Conservation (phyloP, 345 rosid species). For the Carallia brachiata region DNA sequence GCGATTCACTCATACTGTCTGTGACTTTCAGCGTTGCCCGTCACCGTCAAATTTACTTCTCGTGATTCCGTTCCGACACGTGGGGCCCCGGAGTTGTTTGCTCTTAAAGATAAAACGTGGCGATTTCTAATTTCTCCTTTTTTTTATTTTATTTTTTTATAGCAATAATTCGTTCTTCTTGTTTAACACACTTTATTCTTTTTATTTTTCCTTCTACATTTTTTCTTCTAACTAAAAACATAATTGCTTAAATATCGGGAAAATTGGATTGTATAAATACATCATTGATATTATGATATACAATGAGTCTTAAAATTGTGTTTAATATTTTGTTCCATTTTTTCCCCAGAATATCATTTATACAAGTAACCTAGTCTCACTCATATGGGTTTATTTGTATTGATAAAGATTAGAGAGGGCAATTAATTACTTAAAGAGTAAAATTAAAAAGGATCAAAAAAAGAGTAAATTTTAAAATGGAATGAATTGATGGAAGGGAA, state of each 20-base stretch:
- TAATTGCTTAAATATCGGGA: no score
- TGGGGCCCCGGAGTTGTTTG: constrained; percentile 4
- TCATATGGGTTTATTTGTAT: no score
- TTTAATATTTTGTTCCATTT: no score
- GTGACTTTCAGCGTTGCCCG: constrained; percentile 15
- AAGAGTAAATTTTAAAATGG: no score
- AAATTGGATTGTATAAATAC: no score
- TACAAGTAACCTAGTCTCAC: not conserved
- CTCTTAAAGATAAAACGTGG: constrained; percentile 4
- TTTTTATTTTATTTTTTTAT: not conserved
- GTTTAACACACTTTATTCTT: not conserved
- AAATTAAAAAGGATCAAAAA: no score
- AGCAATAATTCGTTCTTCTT: not conserved
- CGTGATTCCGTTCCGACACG: constrained; percentile 10
- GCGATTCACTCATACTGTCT: not conserved
- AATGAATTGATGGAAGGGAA: no score
- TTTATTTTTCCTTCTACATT: not conserved
- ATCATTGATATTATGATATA: no score
- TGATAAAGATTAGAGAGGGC: no score
- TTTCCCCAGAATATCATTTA: no score
- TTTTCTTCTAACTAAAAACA: not conserved
- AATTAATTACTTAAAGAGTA: no score
- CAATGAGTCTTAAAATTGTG: no score
- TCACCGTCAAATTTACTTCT: constrained; percentile 35
- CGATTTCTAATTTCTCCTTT: not conserved